Evolutionary conservation across 1,284 basidiomycete genomes (phyloP).

Genomic region (Papiliotrema nemorosa): DNA sequence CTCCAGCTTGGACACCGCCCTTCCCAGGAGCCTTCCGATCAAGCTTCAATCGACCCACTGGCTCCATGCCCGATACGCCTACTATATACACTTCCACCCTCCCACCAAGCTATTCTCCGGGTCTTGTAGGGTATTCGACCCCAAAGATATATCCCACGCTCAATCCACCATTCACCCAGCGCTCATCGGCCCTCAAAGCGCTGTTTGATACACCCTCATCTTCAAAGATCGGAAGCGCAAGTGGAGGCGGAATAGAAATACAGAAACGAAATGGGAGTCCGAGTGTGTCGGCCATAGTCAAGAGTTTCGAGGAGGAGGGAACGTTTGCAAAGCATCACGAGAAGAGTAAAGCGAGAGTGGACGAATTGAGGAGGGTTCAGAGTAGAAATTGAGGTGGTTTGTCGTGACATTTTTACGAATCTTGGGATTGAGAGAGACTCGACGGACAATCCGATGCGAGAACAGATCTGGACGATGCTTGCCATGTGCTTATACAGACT

Average conservation of each 20-base stretch:
- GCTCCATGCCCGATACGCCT: not conserved
- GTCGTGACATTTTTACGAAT: too few species aligned
- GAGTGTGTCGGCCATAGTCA: slow-evolving; percentile 30
- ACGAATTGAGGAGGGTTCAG: not conserved
- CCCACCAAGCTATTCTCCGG: too few species aligned
- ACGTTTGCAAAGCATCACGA: slow-evolving; percentile 4
- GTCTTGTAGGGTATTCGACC: not conserved
- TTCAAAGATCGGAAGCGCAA: not conserved
- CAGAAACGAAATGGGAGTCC: slow-evolving; percentile 7
- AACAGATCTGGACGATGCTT: too few species aligned
- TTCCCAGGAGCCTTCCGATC: not conserved
- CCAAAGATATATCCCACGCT: slow-evolving; percentile 26
- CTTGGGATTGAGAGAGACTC: too few species aligned
- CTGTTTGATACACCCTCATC: slow-evolving; percentile 20
- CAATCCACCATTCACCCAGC: slow-evolving; percentile 21
- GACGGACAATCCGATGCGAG: too few species aligned
- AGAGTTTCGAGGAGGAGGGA: slow-evolving; percentile 26
- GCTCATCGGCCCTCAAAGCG: slow-evolving; percentile 26
- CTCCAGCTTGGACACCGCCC: slow-evolving; percentile 4
- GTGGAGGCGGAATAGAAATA: not conserved
- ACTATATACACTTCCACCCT: too few species aligned
- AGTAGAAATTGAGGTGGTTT: not conserved
- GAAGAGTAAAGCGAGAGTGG: not conserved
- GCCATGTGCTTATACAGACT: too few species aligned
- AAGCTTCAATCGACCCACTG: not conserved